phyloP scores from a whole-genome alignment of 495 filamentous ascomycete genomes.

The Friedmanniomyces endolithicus region DNA sequence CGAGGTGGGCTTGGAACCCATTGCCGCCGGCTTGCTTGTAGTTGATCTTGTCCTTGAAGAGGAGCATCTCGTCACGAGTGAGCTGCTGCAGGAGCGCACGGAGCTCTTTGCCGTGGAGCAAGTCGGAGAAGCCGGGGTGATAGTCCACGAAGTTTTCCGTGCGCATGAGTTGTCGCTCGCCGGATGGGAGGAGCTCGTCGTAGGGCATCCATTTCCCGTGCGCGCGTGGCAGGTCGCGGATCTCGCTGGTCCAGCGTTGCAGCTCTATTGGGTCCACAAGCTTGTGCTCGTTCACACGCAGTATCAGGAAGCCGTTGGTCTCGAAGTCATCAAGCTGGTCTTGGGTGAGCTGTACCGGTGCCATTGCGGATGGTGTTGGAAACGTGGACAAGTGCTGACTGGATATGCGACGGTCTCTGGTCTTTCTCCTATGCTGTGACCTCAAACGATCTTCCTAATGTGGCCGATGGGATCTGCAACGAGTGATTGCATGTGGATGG shows the following conservation, averaged over 20 bases:
- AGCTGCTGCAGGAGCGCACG: conserved; percentile 30
- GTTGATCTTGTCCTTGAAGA: conserved; percentile 42
- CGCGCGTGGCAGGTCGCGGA: conserved; percentile 32
- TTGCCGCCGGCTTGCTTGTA: conserved; percentile 35
- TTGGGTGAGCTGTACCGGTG: conserved; percentile 4
- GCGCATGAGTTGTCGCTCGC: conserved; percentile 34
- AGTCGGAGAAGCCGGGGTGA: conserved; percentile 31
- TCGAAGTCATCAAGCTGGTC: conserved; percentile 32
- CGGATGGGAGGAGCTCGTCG: conserved; percentile 35
- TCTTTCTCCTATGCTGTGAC: no score
- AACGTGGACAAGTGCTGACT: neutral
- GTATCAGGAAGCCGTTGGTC: conserved; percentile 32
- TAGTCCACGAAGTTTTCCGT: conserved; percentile 39
- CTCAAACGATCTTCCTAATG: no score
- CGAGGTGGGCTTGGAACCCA: conserved; percentile 37
- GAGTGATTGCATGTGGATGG: neutral
- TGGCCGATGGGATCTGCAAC: neutral
- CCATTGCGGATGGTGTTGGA: neutral
- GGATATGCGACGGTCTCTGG: neutral
- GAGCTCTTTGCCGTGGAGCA: conserved; percentile 33
- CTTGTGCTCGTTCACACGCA: conserved; percentile 26
- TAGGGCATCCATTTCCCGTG: conserved; percentile 37
- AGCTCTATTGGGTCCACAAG: conserved; percentile 23
- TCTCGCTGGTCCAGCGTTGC: conserved; percentile 35
- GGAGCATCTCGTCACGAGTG: conserved; percentile 35